Conservation (phyloP, 2,329 filamentous ascomycete genomes). For the Sporothrix globosa region DNA sequence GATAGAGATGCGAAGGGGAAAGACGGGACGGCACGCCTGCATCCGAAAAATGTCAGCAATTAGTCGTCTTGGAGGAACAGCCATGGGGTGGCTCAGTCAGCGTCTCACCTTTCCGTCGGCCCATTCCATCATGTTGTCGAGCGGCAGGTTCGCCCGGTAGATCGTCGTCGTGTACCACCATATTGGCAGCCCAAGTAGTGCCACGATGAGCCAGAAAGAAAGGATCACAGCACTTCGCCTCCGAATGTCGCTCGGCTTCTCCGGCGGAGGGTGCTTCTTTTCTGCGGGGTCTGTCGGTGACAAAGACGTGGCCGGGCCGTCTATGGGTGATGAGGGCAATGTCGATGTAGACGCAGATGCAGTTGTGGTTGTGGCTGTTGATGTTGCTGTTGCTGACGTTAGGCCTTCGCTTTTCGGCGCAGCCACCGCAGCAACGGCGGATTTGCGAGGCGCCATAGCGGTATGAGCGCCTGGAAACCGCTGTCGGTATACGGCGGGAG, state of each 20-base stretch:
- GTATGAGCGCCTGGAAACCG: neutral
- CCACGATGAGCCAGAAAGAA: constrained; percentile 87
- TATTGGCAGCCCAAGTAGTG: constrained; percentile 83
- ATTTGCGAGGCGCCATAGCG: constrained; percentile 5
- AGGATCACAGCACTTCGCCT: constrained; percentile 75
- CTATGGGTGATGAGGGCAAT: neutral
- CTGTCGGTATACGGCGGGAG: too few relatives aligned
- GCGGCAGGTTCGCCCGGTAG: constrained; percentile 79
- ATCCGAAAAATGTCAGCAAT: neutral
- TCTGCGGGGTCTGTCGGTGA: constrained; percentile 27
- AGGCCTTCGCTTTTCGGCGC: constrained; percentile 4
- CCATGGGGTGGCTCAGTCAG: neutral
- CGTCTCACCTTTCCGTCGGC: constrained; percentile 75
- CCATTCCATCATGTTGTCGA: constrained; percentile 88
- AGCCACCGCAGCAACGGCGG: constrained; percentile 24
- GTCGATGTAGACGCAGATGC: neutral
- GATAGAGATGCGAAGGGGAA: constrained; percentile 81
- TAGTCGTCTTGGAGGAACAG: neutral
- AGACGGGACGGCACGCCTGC: constrained; percentile 83
- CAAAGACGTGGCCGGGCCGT: neutral
- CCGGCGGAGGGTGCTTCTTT: constrained; percentile 69
- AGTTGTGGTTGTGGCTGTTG: neutral
- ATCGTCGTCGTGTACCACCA: constrained; percentile 97
- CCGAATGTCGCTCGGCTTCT: constrained; percentile 69
- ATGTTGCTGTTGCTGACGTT: neutral